phyloP scores from a whole-genome alignment of 2,329 filamentous ascomycete genomes.

The Ilyonectria mors-panacis region DNA sequence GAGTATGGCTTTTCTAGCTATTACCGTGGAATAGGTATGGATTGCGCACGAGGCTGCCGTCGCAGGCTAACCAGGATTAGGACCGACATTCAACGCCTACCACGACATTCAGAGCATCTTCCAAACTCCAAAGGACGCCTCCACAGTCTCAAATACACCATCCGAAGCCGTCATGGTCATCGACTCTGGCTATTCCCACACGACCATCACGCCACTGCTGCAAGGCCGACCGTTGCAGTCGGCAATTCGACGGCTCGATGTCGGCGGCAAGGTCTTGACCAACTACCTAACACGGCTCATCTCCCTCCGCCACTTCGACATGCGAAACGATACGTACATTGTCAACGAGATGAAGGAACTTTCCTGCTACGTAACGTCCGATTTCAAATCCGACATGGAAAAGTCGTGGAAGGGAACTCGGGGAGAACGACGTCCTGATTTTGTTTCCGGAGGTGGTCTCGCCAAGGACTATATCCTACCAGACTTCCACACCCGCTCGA shows the following conservation, averaged over 20 bases:
- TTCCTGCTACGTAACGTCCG: slow-evolving; percentile 84
- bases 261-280: slow-evolving; percentile 93
- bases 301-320: slow-evolving; percentile 92
- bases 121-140: slow-evolving; percentile 67
- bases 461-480: slow-evolving; percentile 94
- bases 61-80: slow-evolving; percentile 57
- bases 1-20: slow-evolving; percentile 95
- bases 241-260: slow-evolving; percentile 86
- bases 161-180: slow-evolving; percentile 89
- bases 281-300: slow-evolving; percentile 93
- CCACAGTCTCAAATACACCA: slow-evolving; percentile 63
- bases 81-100: slow-evolving; percentile 84
- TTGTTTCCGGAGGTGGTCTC: slow-evolving; percentile 70
- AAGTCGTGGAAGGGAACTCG: slow-evolving; percentile 84
- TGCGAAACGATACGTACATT: slow-evolving; percentile 93
- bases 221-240: slow-evolving; percentile 84
- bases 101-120: slow-evolving; percentile 82
- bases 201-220: slow-evolving; percentile 89
- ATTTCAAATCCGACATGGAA: slow-evolving; percentile 86
- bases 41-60: not conserved
- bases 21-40: slow-evolving; percentile 78
- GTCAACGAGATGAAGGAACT: slow-evolving; percentile 97
- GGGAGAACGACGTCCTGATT: slow-evolving; percentile 68
- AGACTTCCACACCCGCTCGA: slow-evolving; percentile 74
- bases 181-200: slow-evolving; percentile 94